These are phyloP conservation scores for Nitzschia inconspicua DNA, from an alignment of 108 stramenopile species.

Conservation along the genomic window DNA sequence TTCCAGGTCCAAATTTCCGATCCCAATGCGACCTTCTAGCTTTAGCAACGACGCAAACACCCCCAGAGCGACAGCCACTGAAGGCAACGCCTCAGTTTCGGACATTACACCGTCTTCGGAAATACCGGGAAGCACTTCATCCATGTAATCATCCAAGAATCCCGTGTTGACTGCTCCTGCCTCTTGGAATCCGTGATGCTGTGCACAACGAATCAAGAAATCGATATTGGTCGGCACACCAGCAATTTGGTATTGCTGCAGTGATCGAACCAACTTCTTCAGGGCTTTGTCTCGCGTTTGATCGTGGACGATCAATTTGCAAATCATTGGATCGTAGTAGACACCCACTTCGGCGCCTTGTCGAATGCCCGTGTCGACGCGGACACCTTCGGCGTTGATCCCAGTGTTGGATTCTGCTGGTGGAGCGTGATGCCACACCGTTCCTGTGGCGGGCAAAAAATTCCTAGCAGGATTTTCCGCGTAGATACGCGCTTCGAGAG, in stretches of 20 bases:
- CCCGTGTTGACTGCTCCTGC: constrained; percentile 77
- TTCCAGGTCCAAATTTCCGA: constrained; percentile 5
- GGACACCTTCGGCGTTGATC: constrained; percentile 36
- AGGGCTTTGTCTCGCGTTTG: constrained; percentile 49
- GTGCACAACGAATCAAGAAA: constrained; percentile 69
- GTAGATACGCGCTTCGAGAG: constrained; percentile 93
- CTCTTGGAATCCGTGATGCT: constrained; percentile 63
- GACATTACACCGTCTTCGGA: constrained; percentile 29
- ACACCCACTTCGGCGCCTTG: constrained; percentile 84
- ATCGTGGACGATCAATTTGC: constrained; percentile 87
- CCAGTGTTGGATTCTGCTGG: constrained; percentile 48
- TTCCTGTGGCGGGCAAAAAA: constrained; percentile 91
- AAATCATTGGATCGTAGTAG: constrained; percentile 97
- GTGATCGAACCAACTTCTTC: constrained; percentile 44
- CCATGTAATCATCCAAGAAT: constrained; percentile 65
- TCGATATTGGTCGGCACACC: constrained; percentile 88
- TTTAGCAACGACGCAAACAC: constrained; percentile 39
- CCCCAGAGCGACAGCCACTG: constrained; percentile 40
- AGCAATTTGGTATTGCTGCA: constrained; percentile 71
- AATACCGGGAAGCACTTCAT: constrained; percentile 16
- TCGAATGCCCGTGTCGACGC: constrained; percentile 91
- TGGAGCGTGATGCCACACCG: constrained; percentile 44
- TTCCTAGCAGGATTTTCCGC: constrained; percentile 90
- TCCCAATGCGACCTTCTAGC: constrained; percentile 35
- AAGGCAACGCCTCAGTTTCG: neutral